Percentiles rank a stretch among this genome's conserved stretches.
phyloP scores from a whole-genome alignment of 352 stramenopile species.

The Globisporangium mamillatum region DNA sequence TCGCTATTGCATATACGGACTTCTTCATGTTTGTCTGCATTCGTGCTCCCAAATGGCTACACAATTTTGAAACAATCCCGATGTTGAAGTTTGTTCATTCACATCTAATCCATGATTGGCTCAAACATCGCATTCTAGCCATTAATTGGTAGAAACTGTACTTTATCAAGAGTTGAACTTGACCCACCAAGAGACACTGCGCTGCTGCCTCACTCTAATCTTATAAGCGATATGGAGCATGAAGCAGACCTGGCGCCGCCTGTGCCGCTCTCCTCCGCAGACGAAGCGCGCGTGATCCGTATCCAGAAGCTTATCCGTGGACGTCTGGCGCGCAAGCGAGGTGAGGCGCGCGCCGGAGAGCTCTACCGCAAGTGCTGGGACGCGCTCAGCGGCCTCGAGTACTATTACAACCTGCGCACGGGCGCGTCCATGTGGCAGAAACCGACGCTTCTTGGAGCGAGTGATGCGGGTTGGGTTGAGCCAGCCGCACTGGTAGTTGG shows the following conservation, averaged over 20 bases:
- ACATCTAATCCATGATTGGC: background rate
- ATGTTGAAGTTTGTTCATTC: background rate
- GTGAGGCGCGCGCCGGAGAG: conserved; percentile 24
- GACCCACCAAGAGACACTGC: background rate
- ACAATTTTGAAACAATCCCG: background rate
- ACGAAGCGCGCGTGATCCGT: conserved; percentile 25
- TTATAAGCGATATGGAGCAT: background rate
- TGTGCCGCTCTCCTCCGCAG: background rate
- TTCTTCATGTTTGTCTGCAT: too few relatives aligned
- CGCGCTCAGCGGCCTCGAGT: conserved; percentile 32
- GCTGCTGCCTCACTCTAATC: too few relatives aligned
- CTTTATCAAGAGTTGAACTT: background rate
- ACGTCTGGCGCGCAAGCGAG: conserved; percentile 27
- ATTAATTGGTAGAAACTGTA: background rate
- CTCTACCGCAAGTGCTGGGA: conserved; percentile 55
- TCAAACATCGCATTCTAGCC: background rate
- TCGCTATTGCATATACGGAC: too few relatives aligned
- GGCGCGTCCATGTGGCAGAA: conserved; percentile 46
- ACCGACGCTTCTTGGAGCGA: conserved; percentile 31
- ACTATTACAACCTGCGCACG: conserved; percentile 50
- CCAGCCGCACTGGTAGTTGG: background rate
- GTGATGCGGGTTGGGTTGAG: conserved; percentile 20
- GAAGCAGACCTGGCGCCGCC: background rate
- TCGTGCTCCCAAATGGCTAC: background rate
- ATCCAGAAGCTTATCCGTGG: conserved; percentile 35